Evolutionary conservation across 192 early-diverging fungal species (phyloP), one percentile per base, ranked within the genome.

Genomic region (Backusella circina): DNA sequence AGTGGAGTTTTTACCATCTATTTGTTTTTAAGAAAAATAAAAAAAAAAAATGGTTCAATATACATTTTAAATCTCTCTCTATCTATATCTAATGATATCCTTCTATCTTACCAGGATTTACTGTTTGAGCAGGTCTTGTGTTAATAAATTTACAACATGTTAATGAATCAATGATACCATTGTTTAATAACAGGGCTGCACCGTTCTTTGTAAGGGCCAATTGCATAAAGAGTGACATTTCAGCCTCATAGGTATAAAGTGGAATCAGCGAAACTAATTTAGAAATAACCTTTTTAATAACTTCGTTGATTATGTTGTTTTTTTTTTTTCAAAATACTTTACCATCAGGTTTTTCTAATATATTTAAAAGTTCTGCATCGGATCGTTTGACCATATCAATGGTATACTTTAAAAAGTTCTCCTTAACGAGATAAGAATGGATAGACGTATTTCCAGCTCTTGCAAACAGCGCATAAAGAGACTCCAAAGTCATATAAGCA

Each of bases 211-310:
- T 84, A 78, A 91, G 89, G 3, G 94, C 87, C 41, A 98, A 79
- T n/a, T 94, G 88, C 65, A 95, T 77, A 72, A 98, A 89, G 31
- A 98, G 85, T 0, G 88, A 79, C 87, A 96, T 89, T 84, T 95
- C 95, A 7, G 91, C 79, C 74, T 96, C 93, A 80, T 91, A 95
- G 67, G 95, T 90, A 79, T 89, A 94, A 28, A 89, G 77, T 54
- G 84, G 81, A 57, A 87, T 86, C 30, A 91, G 82, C 32, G 89
- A 86, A 32, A 85, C 85, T 18, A 70, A 12, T 23, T 47, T 18
- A 4, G 18, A 13, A 69, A 26, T 38, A 6, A 21, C n/a, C n/a
- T n/a, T n/a, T 0, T n/a, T 35, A 30, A 16, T 33, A 35, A 28
- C 28, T 66, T 33, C 18, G 1, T 35, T 5, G 16, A 12, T 30